Evolutionary conservation across 331 rosid genomes (phyloP).

Genomic region (Prunus yedoensis): DNA sequence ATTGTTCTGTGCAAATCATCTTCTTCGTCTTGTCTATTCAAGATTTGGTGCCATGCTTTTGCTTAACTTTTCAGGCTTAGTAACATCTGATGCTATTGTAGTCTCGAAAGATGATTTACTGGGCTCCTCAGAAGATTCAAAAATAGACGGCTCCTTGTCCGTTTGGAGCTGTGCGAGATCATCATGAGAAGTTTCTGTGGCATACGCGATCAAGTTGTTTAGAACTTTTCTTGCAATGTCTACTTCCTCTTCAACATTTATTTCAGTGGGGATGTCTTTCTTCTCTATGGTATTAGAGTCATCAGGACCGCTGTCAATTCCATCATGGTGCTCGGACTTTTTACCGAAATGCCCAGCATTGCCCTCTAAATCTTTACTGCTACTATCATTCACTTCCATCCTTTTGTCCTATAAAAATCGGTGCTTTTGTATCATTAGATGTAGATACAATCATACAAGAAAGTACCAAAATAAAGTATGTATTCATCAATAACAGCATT

Average conservation of each 20-base stretch:
- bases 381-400: constrained; percentile 40
- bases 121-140: constrained; percentile 36
- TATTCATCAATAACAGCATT: too few species aligned
- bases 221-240: constrained; percentile 82
- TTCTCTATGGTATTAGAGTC: constrained; percentile 35
- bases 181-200: constrained; percentile 38
- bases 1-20: constrained; percentile 72
- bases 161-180: constrained; percentile 32
- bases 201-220: constrained; percentile 51
- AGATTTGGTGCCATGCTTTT: constrained; percentile 30
- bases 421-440: constrained; percentile 13
- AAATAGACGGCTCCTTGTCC: constrained; percentile 25
- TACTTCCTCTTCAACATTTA: constrained; percentile 77
- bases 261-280: constrained; percentile 43
- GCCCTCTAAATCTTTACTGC: constrained; percentile 49
- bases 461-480: too few species aligned
- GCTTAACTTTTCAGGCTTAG: constrained; percentile 43
- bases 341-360: constrained; percentile 26
- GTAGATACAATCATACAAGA: background rate
- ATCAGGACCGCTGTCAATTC: constrained; percentile 35
- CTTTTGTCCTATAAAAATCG: constrained; percentile 46
- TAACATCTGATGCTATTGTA: constrained; percentile 39
- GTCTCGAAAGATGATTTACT: constrained; percentile 42
- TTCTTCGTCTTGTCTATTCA: constrained; percentile 45
- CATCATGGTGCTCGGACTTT: constrained; percentile 38